phyloP scores from a whole-genome alignment of 768 basidiomycete species.

The Trametes meyenii region DNA sequence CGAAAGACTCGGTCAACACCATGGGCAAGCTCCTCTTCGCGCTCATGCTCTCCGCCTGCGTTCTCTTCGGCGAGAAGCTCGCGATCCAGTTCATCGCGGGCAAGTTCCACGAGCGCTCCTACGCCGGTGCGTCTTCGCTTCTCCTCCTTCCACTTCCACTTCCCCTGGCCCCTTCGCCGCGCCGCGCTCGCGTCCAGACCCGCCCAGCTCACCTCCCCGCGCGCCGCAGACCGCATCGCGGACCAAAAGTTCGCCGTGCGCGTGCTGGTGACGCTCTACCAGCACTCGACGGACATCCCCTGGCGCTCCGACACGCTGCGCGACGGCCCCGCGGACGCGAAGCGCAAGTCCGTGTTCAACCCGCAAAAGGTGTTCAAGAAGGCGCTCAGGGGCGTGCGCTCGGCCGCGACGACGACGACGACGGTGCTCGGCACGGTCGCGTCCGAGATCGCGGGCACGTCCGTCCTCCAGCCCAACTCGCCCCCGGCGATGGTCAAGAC shows the following conservation, averaged over 20 bases:
- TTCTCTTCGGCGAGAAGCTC: slow-evolving; percentile 83
- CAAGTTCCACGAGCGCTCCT: slow-evolving; percentile 81
- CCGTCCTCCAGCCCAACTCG: slow-evolving; percentile 87
- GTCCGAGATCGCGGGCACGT: slow-evolving; percentile 61
- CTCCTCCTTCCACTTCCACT: background rate
- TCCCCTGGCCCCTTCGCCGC: too few relatives aligned
- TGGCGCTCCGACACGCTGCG: slow-evolving; percentile 67
- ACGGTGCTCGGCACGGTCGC: slow-evolving; percentile 70
- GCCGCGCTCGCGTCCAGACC: too few relatives aligned
- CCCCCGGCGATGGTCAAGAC: slow-evolving; percentile 80
- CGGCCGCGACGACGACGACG: slow-evolving; percentile 80
- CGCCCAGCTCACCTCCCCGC: too few relatives aligned
- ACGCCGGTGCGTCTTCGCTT: slow-evolving; percentile 47
- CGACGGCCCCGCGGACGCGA: slow-evolving; percentile 37
- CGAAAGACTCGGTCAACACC: slow-evolving; percentile 38
- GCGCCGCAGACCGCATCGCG: slow-evolving; percentile 64
- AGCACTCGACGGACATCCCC: slow-evolving; percentile 72
- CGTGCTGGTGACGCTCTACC: slow-evolving; percentile 74
- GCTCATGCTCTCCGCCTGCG: slow-evolving; percentile 63
- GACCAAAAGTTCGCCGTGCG: slow-evolving; percentile 81
- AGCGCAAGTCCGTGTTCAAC: slow-evolving; percentile 44
- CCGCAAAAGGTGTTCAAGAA: slow-evolving; percentile 69
- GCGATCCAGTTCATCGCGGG: slow-evolving; percentile 83
- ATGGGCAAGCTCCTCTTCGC: slow-evolving; percentile 74
- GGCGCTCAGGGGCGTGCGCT: slow-evolving; percentile 68